Evolutionary conservation across 192 early-diverging fungal species (phyloP).

Genomic region (Coemansia sp.): DNA sequence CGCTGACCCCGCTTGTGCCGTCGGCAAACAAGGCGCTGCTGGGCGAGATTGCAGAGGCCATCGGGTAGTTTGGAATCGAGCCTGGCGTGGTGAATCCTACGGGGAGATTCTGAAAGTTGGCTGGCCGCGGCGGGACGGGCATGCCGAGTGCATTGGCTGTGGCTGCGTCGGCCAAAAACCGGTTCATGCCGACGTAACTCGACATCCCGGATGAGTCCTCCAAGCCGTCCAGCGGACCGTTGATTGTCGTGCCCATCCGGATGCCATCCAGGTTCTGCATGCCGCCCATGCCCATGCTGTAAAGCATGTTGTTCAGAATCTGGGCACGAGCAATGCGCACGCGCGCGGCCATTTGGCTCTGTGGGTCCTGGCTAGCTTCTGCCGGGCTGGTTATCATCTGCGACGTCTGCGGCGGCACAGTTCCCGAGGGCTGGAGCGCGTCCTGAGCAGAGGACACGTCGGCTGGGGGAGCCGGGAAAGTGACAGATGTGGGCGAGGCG

Average conservation of each 20-base stretch:
- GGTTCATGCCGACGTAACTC: conserved; percentile 6
- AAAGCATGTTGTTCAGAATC: conserved; percentile 26
- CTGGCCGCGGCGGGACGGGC: not conserved
- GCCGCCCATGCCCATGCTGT: conserved; percentile 39
- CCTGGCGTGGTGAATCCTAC: not conserved
- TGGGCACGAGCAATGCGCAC: conserved; percentile 14
- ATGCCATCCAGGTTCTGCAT: conserved; percentile 44
- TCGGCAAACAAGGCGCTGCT: conserved; percentile 2
- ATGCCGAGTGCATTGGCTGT: conserved; percentile 2
- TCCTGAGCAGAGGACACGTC: not conserved
- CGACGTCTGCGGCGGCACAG: not conserved
- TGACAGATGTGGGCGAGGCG: not conserved
- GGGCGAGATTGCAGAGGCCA: conserved; percentile 12
- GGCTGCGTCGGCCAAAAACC: conserved; percentile 13
- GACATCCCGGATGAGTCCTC: too few species aligned
- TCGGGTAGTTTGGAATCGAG: conserved; percentile 1
- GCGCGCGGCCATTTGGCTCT: conserved; percentile 3
- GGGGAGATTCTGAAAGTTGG: not conserved
- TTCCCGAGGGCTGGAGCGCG: not conserved
- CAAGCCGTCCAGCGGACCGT: too few species aligned
- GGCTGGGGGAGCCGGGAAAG: not conserved
- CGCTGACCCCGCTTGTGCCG: not conserved
- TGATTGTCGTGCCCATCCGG: conserved; percentile 5
- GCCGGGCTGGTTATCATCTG: not conserved
- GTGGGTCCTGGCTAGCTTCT: not conserved